Base-by-base conservation (phyloP, 2,329 filamentous ascomycete species). In the Fusarium udum region DNA sequence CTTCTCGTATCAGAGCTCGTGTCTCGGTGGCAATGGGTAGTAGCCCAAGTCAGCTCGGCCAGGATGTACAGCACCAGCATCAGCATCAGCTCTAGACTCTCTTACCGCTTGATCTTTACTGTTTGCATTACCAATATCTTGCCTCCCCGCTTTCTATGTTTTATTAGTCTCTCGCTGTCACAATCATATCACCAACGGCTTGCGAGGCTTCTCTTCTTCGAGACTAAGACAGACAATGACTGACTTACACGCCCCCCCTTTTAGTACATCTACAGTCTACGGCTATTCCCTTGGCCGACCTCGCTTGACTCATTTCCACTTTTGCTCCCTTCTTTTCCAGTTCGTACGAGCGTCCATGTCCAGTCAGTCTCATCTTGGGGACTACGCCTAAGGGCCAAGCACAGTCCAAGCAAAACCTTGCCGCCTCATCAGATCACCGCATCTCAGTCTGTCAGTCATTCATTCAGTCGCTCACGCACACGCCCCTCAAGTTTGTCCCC, bases 351-450 rank as follows among this genome's bases (percentile, higher is more conserved):
- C 22, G 28, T 46, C 31, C 24, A 40, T 26, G 36, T 18, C 36
- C 49, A 36, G 32, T 53, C 32, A 32, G 46, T 51, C 46, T 51
- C 14, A 22, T 51, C 24, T 39, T 53, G 34, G 20, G 24, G 24
- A 39, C 24, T 63, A 57, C 60, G 63, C 46, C 57, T 39, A 57
- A 61, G 40, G 61, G 40, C 56, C 49, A 61, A 56, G 53, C 67
- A 55, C 65, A 69, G 67, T 51, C 68, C 68, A 67, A 22, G 67
- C 61, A 72, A 72, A 72, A 72, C 55, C n/a, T 72, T 72, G 42
- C 55, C 69, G 65, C 69, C 45, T 72, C 69, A 28, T 71, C 65
- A 62, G 43, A 63, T 62, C 34, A 62, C 22, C 52, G 56, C 31
- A 39, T 28, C 34, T 53, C 24, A 34, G 8, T 34, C 31, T 24